Percentiles rank a stretch among this genome's conserved stretches.
Conservation (phyloP, 495 filamentous ascomycete genomes). For the Beverwykella pulmonaria region DNA sequence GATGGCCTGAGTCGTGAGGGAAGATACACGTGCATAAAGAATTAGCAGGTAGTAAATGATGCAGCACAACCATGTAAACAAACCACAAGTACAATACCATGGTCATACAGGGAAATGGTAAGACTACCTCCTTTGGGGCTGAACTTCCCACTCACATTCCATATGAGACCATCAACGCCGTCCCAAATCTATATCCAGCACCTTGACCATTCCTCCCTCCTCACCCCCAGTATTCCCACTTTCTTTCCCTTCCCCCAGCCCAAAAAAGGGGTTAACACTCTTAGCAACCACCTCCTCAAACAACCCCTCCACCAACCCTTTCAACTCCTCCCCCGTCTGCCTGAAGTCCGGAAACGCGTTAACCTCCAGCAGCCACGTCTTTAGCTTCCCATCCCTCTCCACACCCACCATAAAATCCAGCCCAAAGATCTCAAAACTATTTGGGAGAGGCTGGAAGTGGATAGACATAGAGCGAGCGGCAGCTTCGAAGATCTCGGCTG, state of each 20-base stretch:
- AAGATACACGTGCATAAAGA: too few species aligned
- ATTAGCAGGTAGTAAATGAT: too few species aligned
- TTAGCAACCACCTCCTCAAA: conserved; percentile 71
- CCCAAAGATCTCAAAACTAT: conserved; percentile 90
- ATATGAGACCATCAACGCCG: background rate
- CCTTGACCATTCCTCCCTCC: conserved; percentile 56
- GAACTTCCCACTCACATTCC: background rate
- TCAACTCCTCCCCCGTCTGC: conserved; percentile 80
- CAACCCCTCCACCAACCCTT: conserved; percentile 69
- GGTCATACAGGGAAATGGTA: too few species aligned
- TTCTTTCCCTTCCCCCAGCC: conserved; percentile 46
- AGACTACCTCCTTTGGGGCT: too few species aligned
- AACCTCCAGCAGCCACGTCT: conserved; percentile 80
- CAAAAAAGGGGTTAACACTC: conserved; percentile 68
- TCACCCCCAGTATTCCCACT: conserved; percentile 60
- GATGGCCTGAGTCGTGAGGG: too few species aligned
- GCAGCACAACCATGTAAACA: too few species aligned
- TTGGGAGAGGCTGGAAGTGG: conserved; percentile 85
- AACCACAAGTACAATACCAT: too few species aligned
- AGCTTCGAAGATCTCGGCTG: conserved; percentile 78
- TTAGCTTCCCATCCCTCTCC: conserved; percentile 52
- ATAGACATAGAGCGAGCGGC: conserved; percentile 78
- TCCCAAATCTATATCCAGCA: conserved; percentile 2
- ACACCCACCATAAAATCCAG: conserved; percentile 79
- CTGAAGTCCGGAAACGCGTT: conserved; percentile 95